Base-by-base conservation (phyloP, 371 early-diverging fungal genomes). In the Saksenaea oblongispora region DNA sequence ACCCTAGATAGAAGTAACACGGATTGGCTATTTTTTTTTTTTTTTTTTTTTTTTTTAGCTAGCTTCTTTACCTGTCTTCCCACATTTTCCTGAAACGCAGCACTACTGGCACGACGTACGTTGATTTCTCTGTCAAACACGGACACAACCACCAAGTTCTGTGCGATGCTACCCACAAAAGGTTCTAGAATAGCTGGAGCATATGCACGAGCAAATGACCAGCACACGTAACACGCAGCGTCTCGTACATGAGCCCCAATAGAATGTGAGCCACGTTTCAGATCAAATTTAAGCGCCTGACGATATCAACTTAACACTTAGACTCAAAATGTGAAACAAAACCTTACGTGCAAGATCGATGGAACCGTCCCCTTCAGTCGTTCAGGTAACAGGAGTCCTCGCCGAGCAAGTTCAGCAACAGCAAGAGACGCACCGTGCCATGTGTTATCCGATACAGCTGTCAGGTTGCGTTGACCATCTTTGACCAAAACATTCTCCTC, bases 31-130 rank as follows among this genome's bases (percentile, higher is more conserved):
- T 8, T 28, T 17, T 1, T 22, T n/a, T 11, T 14, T 7, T 18
- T 1, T 9, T 2, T 31, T 44, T 27, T 47, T 31, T 44, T 34
- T 18, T 31, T 47, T 17, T 35, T 14, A 31, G n/a, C n/a, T n/a
- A n/a, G n/a, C n/a, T n/a, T n/a, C 53, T 70, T 69, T 75, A 90
- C 95, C 79, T 92, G 87, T 64, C 99, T 81, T 8, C 99, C 99
- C 26, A 95, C 98, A 62, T 93, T 93, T 70, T 98, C 99, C 72
- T 98, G 99, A 71, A 97, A 97, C 0, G 99, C 98, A 18, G 99
- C 98, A 66, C 91, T 89, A 34, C 92, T 91, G 1, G 99, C 99
- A n/a, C 99, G 82, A 18, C 99, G 88, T 9, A 98, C 92, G 62
- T 94, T 92, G 41, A 96, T 85, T 63, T 98, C 99, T 17, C 98